Percentiles rank a stretch among this genome's conserved stretches.
Conservation (phyloP, 176 grass and related monocot genomes). For the Pontederia crassipes region DNA sequence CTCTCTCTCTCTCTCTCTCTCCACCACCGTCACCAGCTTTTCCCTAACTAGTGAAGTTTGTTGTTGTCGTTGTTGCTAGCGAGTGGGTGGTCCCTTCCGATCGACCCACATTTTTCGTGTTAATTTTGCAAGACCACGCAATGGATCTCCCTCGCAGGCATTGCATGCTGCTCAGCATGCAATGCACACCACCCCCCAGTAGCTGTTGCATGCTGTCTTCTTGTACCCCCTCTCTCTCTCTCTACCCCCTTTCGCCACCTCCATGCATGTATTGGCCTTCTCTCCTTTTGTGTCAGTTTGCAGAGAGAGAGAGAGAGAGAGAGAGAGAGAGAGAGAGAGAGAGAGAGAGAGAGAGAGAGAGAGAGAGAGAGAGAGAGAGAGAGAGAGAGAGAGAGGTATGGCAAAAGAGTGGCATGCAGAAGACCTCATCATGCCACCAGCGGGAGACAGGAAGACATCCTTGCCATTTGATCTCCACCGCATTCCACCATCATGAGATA, state of each 20-base stretch:
- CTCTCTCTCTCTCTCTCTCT: neutral
- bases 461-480: neutral
- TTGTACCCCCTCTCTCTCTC: neutral
- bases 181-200: neutral
- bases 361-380: neutral
- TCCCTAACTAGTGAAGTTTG: neutral
- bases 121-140: conserved; percentile 7
- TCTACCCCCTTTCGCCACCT: neutral
- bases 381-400: neutral
- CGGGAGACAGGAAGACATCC: conserved; percentile 2
- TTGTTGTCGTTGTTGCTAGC: too few relatives aligned
- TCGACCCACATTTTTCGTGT: neutral
- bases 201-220: neutral
- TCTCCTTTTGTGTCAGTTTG: too few relatives aligned
- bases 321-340: neutral
- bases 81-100: neutral
- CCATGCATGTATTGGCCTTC: neutral
- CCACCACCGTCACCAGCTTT: neutral
- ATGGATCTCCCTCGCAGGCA: neutral
- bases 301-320: neutral
- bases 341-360: neutral
- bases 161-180: neutral
- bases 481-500: neutral
- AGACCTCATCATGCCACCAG: neutral
- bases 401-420: neutral